A percentile compares a stretch with the other conserved stretches of the same genome.
Conservation (phyloP, 2,329 filamentous ascomycete species). For the Dactylonectria macrodidyma region DNA sequence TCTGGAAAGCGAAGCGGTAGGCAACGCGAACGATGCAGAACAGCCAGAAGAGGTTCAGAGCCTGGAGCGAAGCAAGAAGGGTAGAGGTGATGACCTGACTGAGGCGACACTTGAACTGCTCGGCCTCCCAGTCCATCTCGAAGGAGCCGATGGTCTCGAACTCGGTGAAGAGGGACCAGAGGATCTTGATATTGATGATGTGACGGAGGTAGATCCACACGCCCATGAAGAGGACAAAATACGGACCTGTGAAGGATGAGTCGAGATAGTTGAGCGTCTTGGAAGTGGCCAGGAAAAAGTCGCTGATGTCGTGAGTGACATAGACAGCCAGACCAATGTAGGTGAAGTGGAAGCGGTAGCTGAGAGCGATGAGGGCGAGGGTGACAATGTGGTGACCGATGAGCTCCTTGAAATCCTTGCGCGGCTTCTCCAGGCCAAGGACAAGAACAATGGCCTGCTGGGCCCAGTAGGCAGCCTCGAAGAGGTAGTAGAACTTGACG, state of each 20-base stretch:
- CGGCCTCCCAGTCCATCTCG: slow-evolving; percentile 81
- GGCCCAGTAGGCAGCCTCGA: slow-evolving; percentile 95
- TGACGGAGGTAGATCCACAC: slow-evolving; percentile 94
- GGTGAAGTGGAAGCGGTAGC: slow-evolving; percentile 97
- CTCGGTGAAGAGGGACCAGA: slow-evolving; percentile 82
- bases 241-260: slow-evolving; percentile 82
- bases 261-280: slow-evolving; percentile 95
- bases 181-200: slow-evolving; percentile 83
- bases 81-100: slow-evolving; percentile 76
- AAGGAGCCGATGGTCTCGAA: slow-evolving; percentile 83
- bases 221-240: slow-evolving; percentile 86
- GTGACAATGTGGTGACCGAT: slow-evolving; percentile 94
- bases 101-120: slow-evolving; percentile 84
- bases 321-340: slow-evolving; percentile 96
- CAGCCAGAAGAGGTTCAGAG: slow-evolving; percentile 86
- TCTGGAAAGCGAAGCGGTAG: slow-evolving; percentile 76
- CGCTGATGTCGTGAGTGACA: slow-evolving; percentile 93
- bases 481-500: slow-evolving; percentile 97
- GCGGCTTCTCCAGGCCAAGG: slow-evolving; percentile 90
- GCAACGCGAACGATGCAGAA: slow-evolving; percentile 83
- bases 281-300: slow-evolving; percentile 95
- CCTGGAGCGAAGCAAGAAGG: slow-evolving; percentile 78
- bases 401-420: slow-evolving; percentile 96
- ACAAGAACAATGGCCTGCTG: slow-evolving; percentile 93
- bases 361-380: slow-evolving; percentile 84